phyloP scores from a whole-genome alignment of 2,329 filamentous ascomycete genomes.

The Fusarium sororula region DNA sequence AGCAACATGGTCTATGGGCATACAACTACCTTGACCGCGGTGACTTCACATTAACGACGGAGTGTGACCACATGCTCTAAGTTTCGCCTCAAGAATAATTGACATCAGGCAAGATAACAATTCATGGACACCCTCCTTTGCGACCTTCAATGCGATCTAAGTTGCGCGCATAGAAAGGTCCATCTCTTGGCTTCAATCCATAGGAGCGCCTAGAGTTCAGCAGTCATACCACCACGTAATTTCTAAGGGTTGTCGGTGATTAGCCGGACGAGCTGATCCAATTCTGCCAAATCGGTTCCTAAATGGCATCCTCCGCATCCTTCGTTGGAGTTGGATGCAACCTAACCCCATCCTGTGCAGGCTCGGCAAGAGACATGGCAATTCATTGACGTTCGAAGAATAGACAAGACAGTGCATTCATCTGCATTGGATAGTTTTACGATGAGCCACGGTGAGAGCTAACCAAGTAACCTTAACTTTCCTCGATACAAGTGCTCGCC shows the following conservation, averaged over 20 bases:
- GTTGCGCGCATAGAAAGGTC: not conserved
- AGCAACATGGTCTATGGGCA: not conserved
- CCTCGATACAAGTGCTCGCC: not conserved
- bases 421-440: not conserved
- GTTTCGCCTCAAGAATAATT: no score
- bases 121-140: not conserved
- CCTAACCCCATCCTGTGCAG: not conserved
- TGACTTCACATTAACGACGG: fast-evolving
- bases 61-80: fast-evolving
- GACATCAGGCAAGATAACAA: fast-evolving
- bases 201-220: not conserved
- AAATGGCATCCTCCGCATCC: not conserved
- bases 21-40: no score
- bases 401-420: no score
- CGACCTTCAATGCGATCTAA: not conserved
- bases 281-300: not conserved
- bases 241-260: not conserved
- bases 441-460: not conserved
- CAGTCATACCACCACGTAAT: not conserved
- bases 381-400: not conserved
- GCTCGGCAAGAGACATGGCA: not conserved
- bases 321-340: not conserved
- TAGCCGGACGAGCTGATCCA: not conserved
- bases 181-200: not conserved
- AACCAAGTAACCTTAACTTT: not conserved